Percentiles rank a stretch among this genome's conserved stretches.
phyloP scores from a whole-genome alignment of 495 filamentous ascomycete genomes.

The Immersiella caudata region DNA sequence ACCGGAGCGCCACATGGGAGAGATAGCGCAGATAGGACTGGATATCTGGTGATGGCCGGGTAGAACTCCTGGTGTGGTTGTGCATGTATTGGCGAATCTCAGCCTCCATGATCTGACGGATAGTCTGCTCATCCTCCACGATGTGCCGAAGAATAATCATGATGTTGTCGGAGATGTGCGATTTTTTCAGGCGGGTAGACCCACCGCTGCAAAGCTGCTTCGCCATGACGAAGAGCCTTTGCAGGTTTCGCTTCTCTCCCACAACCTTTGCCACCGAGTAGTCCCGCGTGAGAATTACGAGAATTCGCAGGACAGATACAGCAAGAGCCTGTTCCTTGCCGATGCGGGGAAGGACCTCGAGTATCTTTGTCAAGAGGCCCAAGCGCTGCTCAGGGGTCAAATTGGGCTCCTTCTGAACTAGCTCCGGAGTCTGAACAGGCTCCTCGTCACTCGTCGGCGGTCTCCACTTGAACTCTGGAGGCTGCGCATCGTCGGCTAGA shows the following conservation, averaged over 20 bases:
- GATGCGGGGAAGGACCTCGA: conserved; percentile 81
- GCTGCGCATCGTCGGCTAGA: conserved; percentile 82
- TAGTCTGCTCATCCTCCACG: conserved; percentile 86
- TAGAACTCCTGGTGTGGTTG: conserved; percentile 46
- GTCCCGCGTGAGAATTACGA: conserved; percentile 87
- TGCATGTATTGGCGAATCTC: conserved; percentile 81
- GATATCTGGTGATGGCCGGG: conserved; percentile 66
- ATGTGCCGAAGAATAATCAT: conserved; percentile 91
- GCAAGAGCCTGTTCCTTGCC: conserved; percentile 86
- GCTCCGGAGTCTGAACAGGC: conserved; percentile 55
- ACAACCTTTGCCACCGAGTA: conserved; percentile 73
- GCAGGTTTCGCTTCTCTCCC: conserved; percentile 84
- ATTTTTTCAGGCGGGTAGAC: conserved; percentile 73
- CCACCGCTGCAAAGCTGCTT: conserved; percentile 82
- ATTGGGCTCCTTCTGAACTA: conserved; percentile 62
- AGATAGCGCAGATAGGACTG: conserved; percentile 72
- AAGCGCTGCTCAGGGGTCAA: conserved; percentile 67
- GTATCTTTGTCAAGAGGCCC: conserved; percentile 69
- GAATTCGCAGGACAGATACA: conserved; percentile 76
- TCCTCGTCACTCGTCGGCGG: conserved; percentile 62
- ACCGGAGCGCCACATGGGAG: conserved; percentile 79
- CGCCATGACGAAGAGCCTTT: conserved; percentile 89
- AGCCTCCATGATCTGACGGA: conserved; percentile 89
- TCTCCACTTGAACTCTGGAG: conserved; percentile 72
- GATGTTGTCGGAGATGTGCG: conserved; percentile 58